phyloP scores from a whole-genome alignment of 169 alveolate genomes.

The Babesia gibsoni region DNA sequence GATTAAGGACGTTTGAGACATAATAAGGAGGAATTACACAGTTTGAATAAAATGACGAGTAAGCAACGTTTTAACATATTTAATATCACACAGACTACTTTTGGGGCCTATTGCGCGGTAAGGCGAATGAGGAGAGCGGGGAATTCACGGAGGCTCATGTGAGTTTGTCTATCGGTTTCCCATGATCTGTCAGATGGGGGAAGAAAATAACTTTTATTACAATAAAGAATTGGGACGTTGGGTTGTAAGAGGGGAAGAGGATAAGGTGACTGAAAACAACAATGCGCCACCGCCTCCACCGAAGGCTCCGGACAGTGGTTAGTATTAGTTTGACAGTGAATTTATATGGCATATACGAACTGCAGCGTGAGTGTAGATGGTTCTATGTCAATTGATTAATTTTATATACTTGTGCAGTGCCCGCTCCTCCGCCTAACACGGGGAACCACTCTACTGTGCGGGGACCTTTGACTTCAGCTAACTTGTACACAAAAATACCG shows the following conservation, averaged over 20 bases:
- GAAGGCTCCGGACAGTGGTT: background rate
- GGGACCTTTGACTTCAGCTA: conserved; percentile 61
- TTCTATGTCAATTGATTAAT: too few species aligned
- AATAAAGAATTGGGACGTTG: conserved; percentile 80
- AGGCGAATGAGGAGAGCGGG: conserved; percentile 16
- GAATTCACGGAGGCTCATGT: conserved; percentile 63
- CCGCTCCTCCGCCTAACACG: background rate
- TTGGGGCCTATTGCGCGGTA: conserved; percentile 37
- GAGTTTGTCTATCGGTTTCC: background rate
- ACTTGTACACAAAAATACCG: conserved; percentile 73
- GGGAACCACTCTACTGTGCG: conserved; percentile 12
- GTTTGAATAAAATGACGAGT: conserved; percentile 3
- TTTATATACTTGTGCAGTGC: too few species aligned
- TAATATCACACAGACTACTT: background rate
- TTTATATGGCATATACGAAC: background rate
- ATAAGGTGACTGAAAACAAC: conserved; percentile 53
- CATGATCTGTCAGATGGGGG: conserved; percentile 74
- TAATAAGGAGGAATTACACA: background rate
- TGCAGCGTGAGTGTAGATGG: background rate
- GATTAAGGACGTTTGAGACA: too few species aligned
- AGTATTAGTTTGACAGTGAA: background rate
- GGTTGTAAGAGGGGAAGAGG: conserved; percentile 86
- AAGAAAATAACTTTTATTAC: conserved; percentile 81
- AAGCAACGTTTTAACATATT: background rate
- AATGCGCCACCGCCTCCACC: conserved; percentile 35